phyloP scores from a whole-genome alignment of 441 rosid genomes.

The Euphorbia schlechtendalii region DNA sequence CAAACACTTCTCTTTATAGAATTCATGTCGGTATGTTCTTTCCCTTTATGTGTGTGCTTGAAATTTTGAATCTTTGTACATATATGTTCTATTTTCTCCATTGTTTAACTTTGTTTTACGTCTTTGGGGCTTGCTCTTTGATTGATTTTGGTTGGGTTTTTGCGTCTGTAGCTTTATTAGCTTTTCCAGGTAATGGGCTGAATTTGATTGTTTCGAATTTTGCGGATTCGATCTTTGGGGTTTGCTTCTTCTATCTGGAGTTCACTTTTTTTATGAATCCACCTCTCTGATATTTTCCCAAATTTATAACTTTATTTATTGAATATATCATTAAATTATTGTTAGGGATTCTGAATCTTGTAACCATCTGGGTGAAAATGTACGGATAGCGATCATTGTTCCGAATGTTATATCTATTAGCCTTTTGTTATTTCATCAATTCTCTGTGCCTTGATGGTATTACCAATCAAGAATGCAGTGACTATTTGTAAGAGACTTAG shows the following conservation, averaged over 20 bases:
- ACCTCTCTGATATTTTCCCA: background rate
- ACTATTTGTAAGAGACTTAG: background rate
- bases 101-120: constrained; percentile 13
- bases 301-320: background rate
- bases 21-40: constrained; percentile 30
- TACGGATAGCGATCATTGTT: background rate
- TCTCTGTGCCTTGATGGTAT: background rate
- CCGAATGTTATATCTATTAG: background rate
- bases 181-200: constrained; percentile 13
- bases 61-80: constrained; percentile 4
- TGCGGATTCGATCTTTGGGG: constrained; percentile 18
- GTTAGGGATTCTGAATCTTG: background rate
- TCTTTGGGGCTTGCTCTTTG: constrained; percentile 4
- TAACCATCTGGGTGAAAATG: too few relatives aligned
- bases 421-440: background rate
- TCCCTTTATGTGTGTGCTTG: constrained; percentile 4
- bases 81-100: constrained; percentile 8
- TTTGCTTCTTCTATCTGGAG: background rate
- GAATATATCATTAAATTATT: background rate
- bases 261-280: constrained; percentile 3
- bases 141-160: constrained; percentile 17
- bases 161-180: constrained; percentile 1
- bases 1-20: constrained; percentile 17
- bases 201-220: background rate
- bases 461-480: background rate